Conservation (phyloP, 164 flowering plant genomes). For the Chimonanthus praecox region DNA sequence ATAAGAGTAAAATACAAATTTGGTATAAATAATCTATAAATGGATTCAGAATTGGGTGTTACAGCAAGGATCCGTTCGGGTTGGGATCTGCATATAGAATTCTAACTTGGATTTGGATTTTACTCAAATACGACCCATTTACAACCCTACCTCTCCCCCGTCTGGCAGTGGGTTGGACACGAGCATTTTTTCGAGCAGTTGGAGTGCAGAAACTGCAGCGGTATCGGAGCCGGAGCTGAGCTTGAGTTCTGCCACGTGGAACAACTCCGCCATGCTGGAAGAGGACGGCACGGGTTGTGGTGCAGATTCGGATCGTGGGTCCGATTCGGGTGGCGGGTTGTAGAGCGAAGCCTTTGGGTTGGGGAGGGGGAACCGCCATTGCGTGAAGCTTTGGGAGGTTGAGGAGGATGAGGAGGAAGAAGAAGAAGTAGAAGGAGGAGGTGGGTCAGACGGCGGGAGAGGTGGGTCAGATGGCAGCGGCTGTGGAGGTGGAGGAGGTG, state of each 20-base stretch:
- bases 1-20: too few species aligned
- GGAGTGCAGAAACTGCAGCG: conserved; percentile 40
- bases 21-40: too few species aligned
- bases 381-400: conserved; percentile 91
- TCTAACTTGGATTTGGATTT: too few species aligned
- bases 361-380: conserved; percentile 66
- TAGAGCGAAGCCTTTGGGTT: conserved; percentile 25
- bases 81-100: too few species aligned
- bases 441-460: conserved; percentile 14
- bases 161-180: conserved; percentile 51
- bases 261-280: conserved; percentile 40
- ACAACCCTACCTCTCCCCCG: conserved; percentile 11
- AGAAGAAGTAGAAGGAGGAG: conserved; percentile 10
- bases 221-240: conserved; percentile 35
- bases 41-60: too few species aligned
- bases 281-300: conserved; percentile 20
- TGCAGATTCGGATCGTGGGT: neutral
- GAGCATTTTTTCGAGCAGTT: conserved; percentile 52
- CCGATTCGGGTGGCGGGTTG: conserved; percentile 15
- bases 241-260: conserved; percentile 60
- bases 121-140: too few species aligned
- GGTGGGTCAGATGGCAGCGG: conserved; percentile 18
- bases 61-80: too few species aligned
- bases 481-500: conserved; percentile 8
- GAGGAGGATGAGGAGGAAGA: conserved; percentile 57